These are phyloP conservation scores for Phalaenopsis hybrid DNA, from an alignment of 116 monocot species.

Conservation along the genomic window DNA sequence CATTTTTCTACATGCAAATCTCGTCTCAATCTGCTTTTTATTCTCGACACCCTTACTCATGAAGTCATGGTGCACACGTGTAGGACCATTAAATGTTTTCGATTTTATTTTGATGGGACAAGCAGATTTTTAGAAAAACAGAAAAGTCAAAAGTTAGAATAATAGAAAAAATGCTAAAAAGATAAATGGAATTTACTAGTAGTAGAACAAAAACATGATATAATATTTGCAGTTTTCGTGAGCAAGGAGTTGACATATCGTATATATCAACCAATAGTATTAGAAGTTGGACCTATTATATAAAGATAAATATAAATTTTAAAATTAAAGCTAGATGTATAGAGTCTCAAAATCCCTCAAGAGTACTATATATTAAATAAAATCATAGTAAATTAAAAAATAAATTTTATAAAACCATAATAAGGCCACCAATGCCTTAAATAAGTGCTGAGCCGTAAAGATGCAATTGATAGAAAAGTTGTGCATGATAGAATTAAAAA, in stretches of 20 bases:
- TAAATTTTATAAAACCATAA: not conserved
- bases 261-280: not conserved
- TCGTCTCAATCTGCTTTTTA: not conserved
- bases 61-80: not conserved
- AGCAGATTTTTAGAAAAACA: not conserved
- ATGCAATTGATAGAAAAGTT: not conserved
- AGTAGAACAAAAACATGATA: not conserved
- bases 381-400: not conserved
- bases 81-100: not conserved
- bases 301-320: not conserved
- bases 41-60: not conserved
- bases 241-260: not conserved
- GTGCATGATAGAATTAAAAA: not conserved
- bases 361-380: not conserved
- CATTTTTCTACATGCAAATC: not conserved
- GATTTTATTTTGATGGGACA: not conserved
- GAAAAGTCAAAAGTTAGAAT: not conserved
- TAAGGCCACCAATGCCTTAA: too few species aligned
- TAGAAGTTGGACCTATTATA: not conserved
- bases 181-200: not conserved
- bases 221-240: not conserved
- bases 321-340: not conserved
- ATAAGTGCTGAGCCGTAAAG: not conserved
- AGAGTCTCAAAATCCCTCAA: not conserved
- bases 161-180: not conserved